These are phyloP conservation scores for Lyophyllum atratum DNA, from an alignment of 768 basidiomycete species.

Conservation along the genomic window DNA sequence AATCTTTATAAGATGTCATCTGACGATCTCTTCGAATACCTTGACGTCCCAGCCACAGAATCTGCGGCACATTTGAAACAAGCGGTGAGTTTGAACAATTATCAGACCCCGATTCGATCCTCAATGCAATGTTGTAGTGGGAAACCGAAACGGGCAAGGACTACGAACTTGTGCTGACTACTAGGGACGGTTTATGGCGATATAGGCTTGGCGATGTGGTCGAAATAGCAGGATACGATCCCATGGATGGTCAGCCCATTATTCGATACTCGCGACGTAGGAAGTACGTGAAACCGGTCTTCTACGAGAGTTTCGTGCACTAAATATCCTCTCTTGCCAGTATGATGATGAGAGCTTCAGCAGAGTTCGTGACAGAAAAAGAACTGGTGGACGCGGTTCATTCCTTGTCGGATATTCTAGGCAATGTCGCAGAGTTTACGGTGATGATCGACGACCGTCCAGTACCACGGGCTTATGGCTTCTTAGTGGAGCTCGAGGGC, in stretches of 20 bases:
- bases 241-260: slow-evolving; percentile 7
- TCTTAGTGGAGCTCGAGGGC: slow-evolving; percentile 11
- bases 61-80: not conserved
- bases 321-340: too few relatives aligned
- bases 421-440: slow-evolving; percentile 15
- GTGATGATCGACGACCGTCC: slow-evolving; percentile 13
- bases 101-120: not conserved
- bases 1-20: slow-evolving; percentile 5
- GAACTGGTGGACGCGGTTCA: slow-evolving; percentile 5
- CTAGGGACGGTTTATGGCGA: slow-evolving; percentile 13
- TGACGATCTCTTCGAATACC: slow-evolving; percentile 11
- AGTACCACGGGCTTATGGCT: slow-evolving; percentile 9
- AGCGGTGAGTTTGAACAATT: not conserved
- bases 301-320: too few relatives aligned
- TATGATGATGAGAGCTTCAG: slow-evolving; percentile 9
- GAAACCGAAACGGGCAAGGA: slow-evolving; percentile 3
- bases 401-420: slow-evolving; percentile 3
- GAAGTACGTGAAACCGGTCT: not conserved
- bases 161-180: slow-evolving; percentile 10
- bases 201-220: slow-evolving; percentile 11
- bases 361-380: slow-evolving; percentile 16
- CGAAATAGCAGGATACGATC: slow-evolving; percentile 7
- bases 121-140: not conserved
- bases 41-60: slow-evolving; percentile 4
- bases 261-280: slow-evolving; percentile 7